Percentiles rank a stretch among this genome's conserved stretches.
Conservation (phyloP, 805 yeast genomes). For the Candida michaelii region DNA sequence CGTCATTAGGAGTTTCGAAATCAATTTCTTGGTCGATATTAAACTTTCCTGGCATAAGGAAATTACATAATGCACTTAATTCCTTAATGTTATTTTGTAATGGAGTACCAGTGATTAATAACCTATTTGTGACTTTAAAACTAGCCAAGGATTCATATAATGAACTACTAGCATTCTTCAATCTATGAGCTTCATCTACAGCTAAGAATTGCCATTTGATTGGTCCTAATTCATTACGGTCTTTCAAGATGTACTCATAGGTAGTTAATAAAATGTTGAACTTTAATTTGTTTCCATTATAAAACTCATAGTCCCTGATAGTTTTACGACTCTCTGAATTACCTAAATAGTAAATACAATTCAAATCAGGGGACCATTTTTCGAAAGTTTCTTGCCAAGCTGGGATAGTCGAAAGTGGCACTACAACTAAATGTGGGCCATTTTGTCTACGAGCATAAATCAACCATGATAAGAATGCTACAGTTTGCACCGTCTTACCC, state of each 20-base stretch:
- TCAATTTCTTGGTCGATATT: slow-evolving; percentile 92
- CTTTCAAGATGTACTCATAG: slow-evolving; percentile 93
- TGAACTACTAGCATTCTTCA: slow-evolving; percentile 92
- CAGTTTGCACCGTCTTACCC: slow-evolving; percentile 97
- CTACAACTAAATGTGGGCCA: slow-evolving; percentile 96
- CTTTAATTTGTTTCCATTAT: slow-evolving; percentile 59
- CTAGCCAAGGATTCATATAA: slow-evolving; percentile 82
- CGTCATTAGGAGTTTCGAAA: slow-evolving; percentile 82
- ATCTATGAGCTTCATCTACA: slow-evolving; percentile 97
- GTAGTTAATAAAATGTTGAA: slow-evolving; percentile 93
- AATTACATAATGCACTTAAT: slow-evolving; percentile 90
- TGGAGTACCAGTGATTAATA: slow-evolving; percentile 97
- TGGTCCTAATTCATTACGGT: slow-evolving; percentile 72
- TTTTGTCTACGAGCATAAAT: slow-evolving; percentile 93
- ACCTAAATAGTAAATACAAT: slow-evolving; percentile 90
- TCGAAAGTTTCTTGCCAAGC: slow-evolving; percentile 99
- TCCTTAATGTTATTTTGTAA: slow-evolving; percentile 94
- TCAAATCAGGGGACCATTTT: slow-evolving; percentile 95
- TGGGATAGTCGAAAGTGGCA: slow-evolving; percentile 92
- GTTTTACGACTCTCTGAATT: slow-evolving; percentile 81
- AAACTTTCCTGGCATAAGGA: slow-evolving; percentile 93
- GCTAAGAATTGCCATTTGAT: slow-evolving; percentile 96
- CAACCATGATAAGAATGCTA: slow-evolving; percentile 90
- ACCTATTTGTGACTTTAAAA: slow-evolving; percentile 79
- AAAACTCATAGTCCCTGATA: slow-evolving; percentile 84